Evolutionary conservation across 1,139 yeast genomes (phyloP), one percentile per base, ranked within the genome.

Genomic region (Torulaspora pretoriensis): DNA sequence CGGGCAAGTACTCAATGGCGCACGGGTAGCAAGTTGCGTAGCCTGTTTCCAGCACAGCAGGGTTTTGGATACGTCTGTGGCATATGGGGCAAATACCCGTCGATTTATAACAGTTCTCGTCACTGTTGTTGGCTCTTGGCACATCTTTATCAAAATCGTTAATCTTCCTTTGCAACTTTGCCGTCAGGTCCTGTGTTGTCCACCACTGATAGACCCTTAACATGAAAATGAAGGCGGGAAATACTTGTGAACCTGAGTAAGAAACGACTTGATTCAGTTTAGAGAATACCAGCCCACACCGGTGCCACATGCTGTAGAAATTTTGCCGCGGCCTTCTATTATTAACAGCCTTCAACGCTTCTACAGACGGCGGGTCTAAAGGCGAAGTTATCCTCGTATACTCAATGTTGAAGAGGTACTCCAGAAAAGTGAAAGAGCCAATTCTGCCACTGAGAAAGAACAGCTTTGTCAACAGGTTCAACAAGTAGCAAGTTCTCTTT

Each of bases 191-290:
- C 13, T 90, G 81, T 35, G 86, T 78, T 51, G 83, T 81, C 95
- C 96, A 90, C 97, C 97, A 90, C 64, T 92, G 97, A 42, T 89
- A 73, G 55, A 92, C 88, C 65, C 89, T 88, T 52, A 92, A 73
- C 28, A 84, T 63, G 62, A 92, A 90, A 48, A 92, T 84, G 2
- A 95, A 87, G 0, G 85, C 75, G 0, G 97, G 97, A 68, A 92
- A 79, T 26, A 85, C 71, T 7, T 67, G 66, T 2, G 70, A 65
- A 23, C 77, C 67, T 1, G 72, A 43, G 12, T 71, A 61, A 29
- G 73, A 67, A 3, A 73, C 49, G 1, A 69, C 40, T 32, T 59
- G 66, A 65, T 74, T 68, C 1, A 74, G 44, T 2, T 82, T 83
- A 19, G 54, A 56, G 4, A 74, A 61, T 26, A 73, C 55, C 26